A percentile compares a stretch with the other conserved stretches of the same genome.
Conservation (phyloP, 768 basidiomycete species). For the Auriculariales sp. region DNA sequence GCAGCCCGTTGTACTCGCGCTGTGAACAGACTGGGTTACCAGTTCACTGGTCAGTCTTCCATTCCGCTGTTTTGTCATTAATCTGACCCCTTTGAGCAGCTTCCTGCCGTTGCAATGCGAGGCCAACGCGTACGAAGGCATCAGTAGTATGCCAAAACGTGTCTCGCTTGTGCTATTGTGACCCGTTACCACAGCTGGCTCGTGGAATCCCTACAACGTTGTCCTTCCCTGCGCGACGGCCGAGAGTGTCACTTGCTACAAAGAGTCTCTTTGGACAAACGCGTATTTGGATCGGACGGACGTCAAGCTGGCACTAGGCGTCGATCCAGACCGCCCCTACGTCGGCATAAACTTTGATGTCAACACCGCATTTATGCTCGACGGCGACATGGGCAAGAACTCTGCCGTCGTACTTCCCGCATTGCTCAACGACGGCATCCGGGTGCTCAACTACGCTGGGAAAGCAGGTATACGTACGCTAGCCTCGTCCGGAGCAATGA, state of each 20-base stretch:
- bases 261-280: constrained; percentile 77
- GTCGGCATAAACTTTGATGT: constrained; percentile 38
- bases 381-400: constrained; percentile 82
- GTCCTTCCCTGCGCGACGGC: too few species aligned
- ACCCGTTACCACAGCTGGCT: constrained; percentile 58
- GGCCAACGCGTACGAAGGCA: constrained; percentile 87
- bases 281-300: constrained; percentile 69
- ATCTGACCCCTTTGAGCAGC: too few species aligned
- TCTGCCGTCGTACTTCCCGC: constrained; percentile 64
- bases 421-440: constrained; percentile 67
- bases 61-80: too few species aligned
- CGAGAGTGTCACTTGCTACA: too few species aligned
- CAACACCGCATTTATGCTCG: constrained; percentile 63
- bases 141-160: too few species aligned
- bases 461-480: too few species aligned
- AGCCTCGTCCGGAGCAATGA: constrained; percentile 15
- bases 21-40: too few species aligned
- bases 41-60: too few species aligned
- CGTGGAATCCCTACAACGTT: too few species aligned
- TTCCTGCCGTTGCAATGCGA: too few species aligned
- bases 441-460: constrained; percentile 85
- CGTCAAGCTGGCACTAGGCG: constrained; percentile 67
- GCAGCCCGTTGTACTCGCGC: constrained; percentile 52
- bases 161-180: constrained; percentile 53
- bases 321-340: constrained; percentile 41